A percentile compares a stretch with the other conserved stretches of the same genome.
Evolutionary conservation across 108 stramenopile genomes (phyloP).

Genomic region (Epithemia pelagica): DNA sequence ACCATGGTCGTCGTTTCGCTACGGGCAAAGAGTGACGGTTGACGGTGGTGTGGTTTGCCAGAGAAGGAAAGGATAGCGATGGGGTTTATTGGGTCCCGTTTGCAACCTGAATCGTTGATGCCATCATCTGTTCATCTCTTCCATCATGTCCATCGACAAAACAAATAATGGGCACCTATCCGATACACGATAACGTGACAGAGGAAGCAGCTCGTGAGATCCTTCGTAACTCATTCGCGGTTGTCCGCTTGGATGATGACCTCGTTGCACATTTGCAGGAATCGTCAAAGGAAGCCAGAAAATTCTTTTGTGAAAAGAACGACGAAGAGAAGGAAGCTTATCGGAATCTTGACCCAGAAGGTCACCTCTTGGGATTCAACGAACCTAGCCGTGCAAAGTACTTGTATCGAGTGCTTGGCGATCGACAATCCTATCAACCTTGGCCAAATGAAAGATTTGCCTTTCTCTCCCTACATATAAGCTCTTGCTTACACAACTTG

Average conservation of each 20-base stretch:
- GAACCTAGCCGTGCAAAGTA: conserved; percentile 22
- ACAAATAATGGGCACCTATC: no score
- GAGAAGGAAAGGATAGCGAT: no score
- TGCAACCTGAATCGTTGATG: no score
- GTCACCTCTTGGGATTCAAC: background rate
- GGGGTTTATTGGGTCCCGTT: no score
- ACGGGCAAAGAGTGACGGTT: no score
- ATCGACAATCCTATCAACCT: conserved; percentile 10
- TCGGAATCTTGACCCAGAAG: background rate
- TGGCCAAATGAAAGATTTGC: conserved; percentile 20
- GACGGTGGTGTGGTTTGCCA: no score
- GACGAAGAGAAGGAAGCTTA: background rate
- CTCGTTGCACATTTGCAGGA: background rate
- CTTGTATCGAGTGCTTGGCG: conserved; percentile 15
- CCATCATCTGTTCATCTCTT: no score
- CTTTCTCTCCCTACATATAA: background rate
- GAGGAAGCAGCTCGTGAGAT: background rate
- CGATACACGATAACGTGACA: no score
- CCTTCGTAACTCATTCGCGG: background rate
- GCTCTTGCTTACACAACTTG: conserved; percentile 6
- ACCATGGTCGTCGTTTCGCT: conserved; percentile 60
- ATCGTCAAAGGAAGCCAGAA: background rate
- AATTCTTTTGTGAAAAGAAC: conserved; percentile 12
- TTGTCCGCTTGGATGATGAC: background rate
- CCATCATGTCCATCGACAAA: no score